Evolutionary conservation across 2,329 filamentous ascomycete species (phyloP), one percentile per base, ranked within the genome.

Genomic region (Helminthosporium solani): DNA sequence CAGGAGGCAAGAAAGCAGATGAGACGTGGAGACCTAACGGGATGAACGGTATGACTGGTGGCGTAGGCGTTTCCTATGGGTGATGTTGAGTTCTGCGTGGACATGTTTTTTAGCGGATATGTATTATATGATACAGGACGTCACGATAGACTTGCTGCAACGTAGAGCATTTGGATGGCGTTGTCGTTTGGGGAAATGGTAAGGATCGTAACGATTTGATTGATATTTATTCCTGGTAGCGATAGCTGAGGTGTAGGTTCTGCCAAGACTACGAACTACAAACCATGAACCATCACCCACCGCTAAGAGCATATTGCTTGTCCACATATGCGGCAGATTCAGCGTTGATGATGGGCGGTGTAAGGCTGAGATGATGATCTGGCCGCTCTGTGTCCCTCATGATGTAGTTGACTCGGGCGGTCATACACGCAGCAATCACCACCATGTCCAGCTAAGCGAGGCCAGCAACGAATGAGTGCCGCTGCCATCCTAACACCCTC

Each of bases 1-100:
- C 87, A 15, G 85, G 86, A 0, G 88, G 90, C 7, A 95, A 89
- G 1, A 90, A 83, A 64, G 87, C 92, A 67, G 88, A 95, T 67
- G 87, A 90, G 41, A 95, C 88, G 2, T 96, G 90, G 91, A 58
- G 63, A 36, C 54, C 62, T 5, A 56, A 59, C 40, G 57, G 58
- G 1, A 57, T 57, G 30, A 60, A 57, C 40, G 56, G 58, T 4
- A 56, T 52, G 34, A 38, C 53, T 25, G 50, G 50, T n/a, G 55
- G 53, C 23, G 56, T 66, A 40, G 61, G 57, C 30, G 61, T 66
- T 47, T 57, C 52, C 35, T 63, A 52, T 25, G 51, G 48, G 11
- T 57, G 30, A 42, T 35, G 28, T 7, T 39, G 27, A 19, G n/a
- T 11, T n/a, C 34, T 19, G 9, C 23, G 39, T 41, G 25, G 19